Percentiles rank a stretch among this genome's conserved stretches.
Evolutionary conservation across 2,329 filamentous ascomycete genomes (phyloP).

Genomic region (Blastomyces percursus): DNA sequence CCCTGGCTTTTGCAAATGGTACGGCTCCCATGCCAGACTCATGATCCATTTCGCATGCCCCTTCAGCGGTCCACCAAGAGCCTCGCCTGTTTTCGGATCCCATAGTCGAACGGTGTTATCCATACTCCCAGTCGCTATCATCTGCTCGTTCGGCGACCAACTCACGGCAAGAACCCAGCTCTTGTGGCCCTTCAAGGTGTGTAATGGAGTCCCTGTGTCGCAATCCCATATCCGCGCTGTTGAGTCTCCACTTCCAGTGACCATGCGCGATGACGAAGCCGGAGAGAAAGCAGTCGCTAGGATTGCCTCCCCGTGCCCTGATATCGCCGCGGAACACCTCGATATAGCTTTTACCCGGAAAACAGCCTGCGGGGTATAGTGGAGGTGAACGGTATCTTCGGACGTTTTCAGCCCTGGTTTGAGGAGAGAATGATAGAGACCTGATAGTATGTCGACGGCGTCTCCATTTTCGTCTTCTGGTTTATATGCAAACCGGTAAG

Average conservation of each 20-base stretch:
- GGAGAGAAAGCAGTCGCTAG: conserved; percentile 79
- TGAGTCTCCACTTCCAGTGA: conserved; percentile 81
- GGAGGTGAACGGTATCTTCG: conserved; percentile 52
- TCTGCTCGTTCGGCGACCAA: conserved; percentile 72
- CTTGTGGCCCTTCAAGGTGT: conserved; percentile 76
- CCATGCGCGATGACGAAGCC: conserved; percentile 61
- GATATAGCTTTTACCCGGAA: conserved; percentile 90
- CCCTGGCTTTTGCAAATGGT: conserved; percentile 65
- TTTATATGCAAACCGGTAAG: conserved; percentile 55
- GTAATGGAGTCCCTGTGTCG: conserved; percentile 60
- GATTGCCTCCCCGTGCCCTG: conserved; percentile 86
- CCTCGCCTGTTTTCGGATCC: conserved; percentile 71
- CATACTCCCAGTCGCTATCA: conserved; percentile 82
- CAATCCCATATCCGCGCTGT: conserved; percentile 92
- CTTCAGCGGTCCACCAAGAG: conserved; percentile 60
- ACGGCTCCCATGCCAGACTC: conserved; percentile 84
- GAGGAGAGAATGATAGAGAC: conserved; percentile 43
- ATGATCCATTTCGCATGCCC: conserved; percentile 87
- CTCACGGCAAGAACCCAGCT: conserved; percentile 82
- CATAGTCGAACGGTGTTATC: conserved; percentile 86
- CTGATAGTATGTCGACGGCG: conserved; percentile 36
- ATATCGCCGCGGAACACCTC: conserved; percentile 75
- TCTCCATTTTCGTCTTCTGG: conserved; percentile 28
- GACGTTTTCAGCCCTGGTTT: conserved; percentile 43
- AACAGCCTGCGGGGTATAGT: conserved; percentile 73